phyloP scores from a whole-genome alignment of 1,139 yeast genomes.

The Saccharomyces pastorianus region DNA sequence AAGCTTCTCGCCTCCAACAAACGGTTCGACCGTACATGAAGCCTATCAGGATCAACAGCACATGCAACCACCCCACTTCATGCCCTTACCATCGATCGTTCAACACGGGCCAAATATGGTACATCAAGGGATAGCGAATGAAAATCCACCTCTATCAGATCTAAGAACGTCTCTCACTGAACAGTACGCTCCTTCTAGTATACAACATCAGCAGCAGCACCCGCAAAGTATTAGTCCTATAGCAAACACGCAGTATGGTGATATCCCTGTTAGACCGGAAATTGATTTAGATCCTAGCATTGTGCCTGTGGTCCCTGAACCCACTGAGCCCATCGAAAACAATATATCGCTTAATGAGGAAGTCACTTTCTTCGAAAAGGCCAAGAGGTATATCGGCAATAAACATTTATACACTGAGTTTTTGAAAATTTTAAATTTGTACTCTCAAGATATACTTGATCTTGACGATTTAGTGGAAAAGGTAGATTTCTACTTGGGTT shows the following conservation, averaged over 20 bases:
- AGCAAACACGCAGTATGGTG: conserved; percentile 15
- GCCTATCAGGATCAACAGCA: conserved; percentile 13
- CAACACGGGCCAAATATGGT: neutral
- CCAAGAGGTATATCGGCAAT: conserved; percentile 80
- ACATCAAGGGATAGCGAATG: conserved; percentile 2
- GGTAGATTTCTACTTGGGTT: conserved; percentile 78
- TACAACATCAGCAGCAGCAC: neutral
- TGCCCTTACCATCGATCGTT: conserved; percentile 5
- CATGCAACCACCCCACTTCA: conserved; percentile 4
- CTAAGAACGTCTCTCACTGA: neutral
- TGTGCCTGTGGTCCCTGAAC: conserved; percentile 82
- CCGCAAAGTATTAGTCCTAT: neutral
- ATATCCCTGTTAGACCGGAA: conserved; percentile 46
- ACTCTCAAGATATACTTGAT: conserved; percentile 84
- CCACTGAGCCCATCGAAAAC: conserved; percentile 61
- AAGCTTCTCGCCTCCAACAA: conserved; percentile 75
- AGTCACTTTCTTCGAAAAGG: conserved; percentile 82
- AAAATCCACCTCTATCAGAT: neutral
- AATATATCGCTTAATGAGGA: conserved; percentile 69
- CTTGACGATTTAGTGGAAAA: conserved; percentile 74
- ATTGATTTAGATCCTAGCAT: conserved; percentile 54
- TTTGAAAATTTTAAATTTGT: conserved; percentile 75
- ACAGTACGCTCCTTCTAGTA: neutral
- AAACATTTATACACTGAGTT: conserved; percentile 89
- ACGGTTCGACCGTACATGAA: conserved; percentile 13